A percentile compares a stretch with the other conserved stretches of the same genome.
These are phyloP conservation scores for Ceratocystis diversiconidia DNA, from an alignment of 2,329 filamentous ascomycete genomes.

Conservation along the genomic window DNA sequence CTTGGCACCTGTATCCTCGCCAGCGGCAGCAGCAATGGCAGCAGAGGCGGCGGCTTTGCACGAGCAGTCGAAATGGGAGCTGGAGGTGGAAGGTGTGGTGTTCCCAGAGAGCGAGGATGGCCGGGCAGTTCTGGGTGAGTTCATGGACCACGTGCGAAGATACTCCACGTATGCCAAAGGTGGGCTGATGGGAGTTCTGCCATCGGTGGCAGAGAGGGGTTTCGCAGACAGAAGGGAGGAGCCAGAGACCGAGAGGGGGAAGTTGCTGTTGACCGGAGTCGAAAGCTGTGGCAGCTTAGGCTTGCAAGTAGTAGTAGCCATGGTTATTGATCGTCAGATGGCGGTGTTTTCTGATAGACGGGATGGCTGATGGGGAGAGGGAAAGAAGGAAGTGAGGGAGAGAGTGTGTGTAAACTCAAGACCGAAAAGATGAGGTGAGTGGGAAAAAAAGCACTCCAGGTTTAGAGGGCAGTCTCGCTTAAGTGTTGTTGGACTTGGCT, in stretches of 20 bases:
- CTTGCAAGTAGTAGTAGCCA: slow-evolving; percentile 27
- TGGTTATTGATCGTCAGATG: slow-evolving; percentile 11
- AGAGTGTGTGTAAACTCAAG: background rate
- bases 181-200: slow-evolving; percentile 87
- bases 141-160: slow-evolving; percentile 66
- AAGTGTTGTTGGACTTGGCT: slow-evolving; percentile 10
- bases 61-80: slow-evolving; percentile 41
- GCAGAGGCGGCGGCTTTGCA: slow-evolving; percentile 37
- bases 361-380: background rate
- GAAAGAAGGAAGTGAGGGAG: background rate
- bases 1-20: slow-evolving; percentile 24
- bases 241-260: slow-evolving; percentile 47
- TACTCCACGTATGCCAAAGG: slow-evolving; percentile 86
- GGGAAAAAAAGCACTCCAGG: background rate
- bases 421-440: slow-evolving; percentile 7
- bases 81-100: slow-evolving; percentile 32
- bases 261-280: slow-evolving; percentile 48
- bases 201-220: slow-evolving; percentile 31
- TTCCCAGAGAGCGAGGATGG: slow-evolving; percentile 34
- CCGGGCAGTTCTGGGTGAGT: slow-evolving; percentile 48
- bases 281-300: slow-evolving; percentile 49
- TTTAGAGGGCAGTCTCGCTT: slow-evolving; percentile 10
- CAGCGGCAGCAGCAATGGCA: slow-evolving; percentile 15
- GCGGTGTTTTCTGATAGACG: background rate
- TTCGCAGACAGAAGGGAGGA: slow-evolving; percentile 50